Percentiles rank a stretch among this genome's conserved stretches.
These are phyloP conservation scores for Talaromyces sp. DNA, from an alignment of 2,329 filamentous ascomycete species.

Conservation along the genomic window DNA sequence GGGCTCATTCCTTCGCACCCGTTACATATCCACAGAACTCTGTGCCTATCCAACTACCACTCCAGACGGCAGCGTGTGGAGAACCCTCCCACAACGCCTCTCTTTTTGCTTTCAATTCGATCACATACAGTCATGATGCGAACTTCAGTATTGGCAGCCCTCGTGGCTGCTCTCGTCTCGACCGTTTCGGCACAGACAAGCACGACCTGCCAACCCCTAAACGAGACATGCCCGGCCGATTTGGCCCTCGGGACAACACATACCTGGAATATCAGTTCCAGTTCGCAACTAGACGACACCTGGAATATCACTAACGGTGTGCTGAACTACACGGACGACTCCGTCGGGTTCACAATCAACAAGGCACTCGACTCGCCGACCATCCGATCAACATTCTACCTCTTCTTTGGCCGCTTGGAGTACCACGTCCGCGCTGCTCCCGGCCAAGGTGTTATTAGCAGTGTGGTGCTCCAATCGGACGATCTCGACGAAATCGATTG, in stretches of 20 bases:
- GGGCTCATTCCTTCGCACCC: constrained; percentile 13
- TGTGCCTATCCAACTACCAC: not conserved
- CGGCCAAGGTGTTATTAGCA: constrained; percentile 72
- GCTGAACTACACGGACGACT: constrained; percentile 59
- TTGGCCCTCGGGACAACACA: constrained; percentile 63
- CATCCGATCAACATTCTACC: constrained; percentile 73
- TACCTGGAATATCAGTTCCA: constrained; percentile 62
- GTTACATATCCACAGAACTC: not conserved
- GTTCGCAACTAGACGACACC: constrained; percentile 48
- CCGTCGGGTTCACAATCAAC: constrained; percentile 68
- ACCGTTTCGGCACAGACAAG: constrained; percentile 63
- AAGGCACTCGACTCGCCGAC: constrained; percentile 73
- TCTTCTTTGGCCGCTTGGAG: constrained; percentile 80
- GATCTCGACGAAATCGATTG: constrained; percentile 86
- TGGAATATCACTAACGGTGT: constrained; percentile 68
- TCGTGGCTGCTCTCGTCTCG: constrained; percentile 24
- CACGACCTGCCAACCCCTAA: constrained; percentile 73
- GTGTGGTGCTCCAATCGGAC: constrained; percentile 78
- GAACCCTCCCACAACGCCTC: not conserved
- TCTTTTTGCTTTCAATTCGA: constrained; percentile 1
- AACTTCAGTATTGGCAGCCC: constrained; percentile 6
- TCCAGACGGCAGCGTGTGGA: not conserved
- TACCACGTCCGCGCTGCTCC: constrained; percentile 71
- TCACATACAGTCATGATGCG: constrained; percentile 12
- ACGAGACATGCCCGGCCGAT: constrained; percentile 66